phyloP scores from a whole-genome alignment of 2,329 filamentous ascomycete genomes.

The Nemania sp. region DNA sequence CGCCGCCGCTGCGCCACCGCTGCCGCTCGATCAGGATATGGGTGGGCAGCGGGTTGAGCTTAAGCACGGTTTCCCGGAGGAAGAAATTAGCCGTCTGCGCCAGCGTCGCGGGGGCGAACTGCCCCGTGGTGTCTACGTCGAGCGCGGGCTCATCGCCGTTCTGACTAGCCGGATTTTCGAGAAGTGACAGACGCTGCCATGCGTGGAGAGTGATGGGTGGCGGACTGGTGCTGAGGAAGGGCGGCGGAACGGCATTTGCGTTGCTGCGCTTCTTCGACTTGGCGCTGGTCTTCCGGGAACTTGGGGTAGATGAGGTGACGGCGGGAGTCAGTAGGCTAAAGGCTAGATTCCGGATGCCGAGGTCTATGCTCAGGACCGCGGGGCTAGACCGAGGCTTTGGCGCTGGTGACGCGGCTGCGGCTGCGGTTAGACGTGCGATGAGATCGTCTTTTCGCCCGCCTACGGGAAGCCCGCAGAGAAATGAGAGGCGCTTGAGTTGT shows the following conservation, averaged over 20 bases:
- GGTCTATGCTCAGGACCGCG: conserved; percentile 80
- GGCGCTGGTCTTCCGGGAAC: neutral
- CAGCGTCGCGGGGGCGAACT: conserved; percentile 53
- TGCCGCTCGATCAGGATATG: conserved; percentile 77
- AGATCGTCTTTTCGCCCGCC: conserved; percentile 71
- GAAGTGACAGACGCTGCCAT: conserved; percentile 51
- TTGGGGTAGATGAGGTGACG: too few species aligned
- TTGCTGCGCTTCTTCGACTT: conserved; percentile 17
- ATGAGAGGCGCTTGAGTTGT: conserved; percentile 70
- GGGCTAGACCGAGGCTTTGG: conserved; percentile 19
- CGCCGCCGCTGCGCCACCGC: conserved; percentile 72
- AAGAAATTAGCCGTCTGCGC: conserved; percentile 52
- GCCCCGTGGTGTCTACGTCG: neutral
- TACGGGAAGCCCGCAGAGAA: conserved; percentile 68
- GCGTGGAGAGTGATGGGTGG: conserved; percentile 44
- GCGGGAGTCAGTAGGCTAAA: conserved; percentile 69
- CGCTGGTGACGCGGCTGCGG: conserved; percentile 51
- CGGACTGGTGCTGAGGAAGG: conserved; percentile 35
- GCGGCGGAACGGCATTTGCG: neutral
- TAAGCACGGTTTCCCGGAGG: conserved; percentile 55
- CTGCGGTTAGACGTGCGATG: conserved; percentile 60
- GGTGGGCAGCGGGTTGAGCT: conserved; percentile 72
- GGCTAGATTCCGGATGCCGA: conserved; percentile 85
- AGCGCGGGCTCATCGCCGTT: neutral
- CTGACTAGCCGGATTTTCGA: neutral